Base-by-base conservation (phyloP, 805 yeast genomes). In the Saturnispora halmiae region DNA sequence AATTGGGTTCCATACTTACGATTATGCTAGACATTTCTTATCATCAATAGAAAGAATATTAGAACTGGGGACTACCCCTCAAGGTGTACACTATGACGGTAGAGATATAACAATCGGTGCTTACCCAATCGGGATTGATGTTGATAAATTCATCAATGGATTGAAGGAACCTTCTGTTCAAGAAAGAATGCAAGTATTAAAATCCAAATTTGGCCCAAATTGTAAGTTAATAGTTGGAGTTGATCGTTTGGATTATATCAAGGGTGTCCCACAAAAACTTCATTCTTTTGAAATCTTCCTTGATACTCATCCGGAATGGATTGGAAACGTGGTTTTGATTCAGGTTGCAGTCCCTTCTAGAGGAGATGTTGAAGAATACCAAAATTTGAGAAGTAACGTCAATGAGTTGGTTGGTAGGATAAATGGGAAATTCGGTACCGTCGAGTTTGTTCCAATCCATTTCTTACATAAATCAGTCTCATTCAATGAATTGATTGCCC, bases 111-210 rank as follows among this genome's bases (percentile, higher is more conserved):
- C 77, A 22, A 86, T 92, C 27, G 96, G 96, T 19, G 96, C 97
- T 0, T 90, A 88, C 72, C 98, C 99, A n/a, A 92, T 92, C 50
- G 99, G 99, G 43, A 92, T 92, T 45, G 98, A 92, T 56, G 95
- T 87, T 18, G 95, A 86, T 44, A 85, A 84, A 50, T 92, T 92
- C 59, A 65, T 81, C 13, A 82, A 78, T 18, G 97, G 95, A 0
- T 61, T 92, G 50, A 67, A 77, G 48, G 70, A 73, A 45, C 72
- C 67, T 1, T 53, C 65, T 4, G 96, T 88, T 4, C 69, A 73
- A 34, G 59, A 73, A 21, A 72, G 98, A 51, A 77, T 90, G 44
- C 52, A 62, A 26, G 75, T 73, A 43, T 66, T 92, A 44, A 74
- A 69, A 44, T 30, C 68, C 38, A 70, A 72, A 48, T 82, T 82